A percentile compares a stretch with the other conserved stretches of the same genome.
phyloP scores from a whole-genome alignment of 2,329 filamentous ascomycete genomes.

The Sporothrix sp. region DNA sequence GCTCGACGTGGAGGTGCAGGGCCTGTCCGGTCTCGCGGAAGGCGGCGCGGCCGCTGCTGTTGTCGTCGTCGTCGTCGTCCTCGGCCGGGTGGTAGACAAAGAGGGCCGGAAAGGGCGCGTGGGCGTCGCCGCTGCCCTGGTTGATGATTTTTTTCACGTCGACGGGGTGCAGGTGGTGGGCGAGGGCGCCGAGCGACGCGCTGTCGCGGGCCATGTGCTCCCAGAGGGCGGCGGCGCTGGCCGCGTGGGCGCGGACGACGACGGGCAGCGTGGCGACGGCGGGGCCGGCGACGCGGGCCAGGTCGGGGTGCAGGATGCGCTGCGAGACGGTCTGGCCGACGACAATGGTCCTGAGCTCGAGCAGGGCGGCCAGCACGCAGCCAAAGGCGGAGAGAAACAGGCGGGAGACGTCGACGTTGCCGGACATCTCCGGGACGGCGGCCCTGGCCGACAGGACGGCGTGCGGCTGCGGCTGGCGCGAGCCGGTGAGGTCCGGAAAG shows the following conservation, averaged over 20 bases:
- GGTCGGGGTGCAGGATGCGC: constrained; percentile 19
- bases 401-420: constrained; percentile 12
- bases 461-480: constrained; percentile 17
- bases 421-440: constrained; percentile 8
- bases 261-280: constrained; percentile 21
- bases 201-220: constrained; percentile 14
- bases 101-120: constrained; percentile 20
- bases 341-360: constrained; percentile 20
- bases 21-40: constrained; percentile 25
- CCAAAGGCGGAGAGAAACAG: constrained; percentile 21
- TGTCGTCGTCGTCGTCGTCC: not conserved
- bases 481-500: constrained; percentile 21
- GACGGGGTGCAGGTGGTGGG: constrained; percentile 19
- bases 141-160: constrained; percentile 20
- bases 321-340: constrained; percentile 21
- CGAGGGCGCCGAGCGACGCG: constrained; percentile 6
- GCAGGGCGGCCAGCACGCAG: constrained; percentile 17
- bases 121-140: constrained; percentile 14
- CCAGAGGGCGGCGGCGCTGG: constrained; percentile 16
- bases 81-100: constrained; percentile 21
- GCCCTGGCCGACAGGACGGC: constrained; percentile 11
- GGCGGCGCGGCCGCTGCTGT: not conserved
- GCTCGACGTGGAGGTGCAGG: constrained; percentile 30
- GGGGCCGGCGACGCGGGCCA: constrained; percentile 19
- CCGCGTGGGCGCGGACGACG: constrained; percentile 13